phyloP scores from a whole-genome alignment of 192 early-diverging fungal species.

The Rhizoclosmatium globosum region DNA sequence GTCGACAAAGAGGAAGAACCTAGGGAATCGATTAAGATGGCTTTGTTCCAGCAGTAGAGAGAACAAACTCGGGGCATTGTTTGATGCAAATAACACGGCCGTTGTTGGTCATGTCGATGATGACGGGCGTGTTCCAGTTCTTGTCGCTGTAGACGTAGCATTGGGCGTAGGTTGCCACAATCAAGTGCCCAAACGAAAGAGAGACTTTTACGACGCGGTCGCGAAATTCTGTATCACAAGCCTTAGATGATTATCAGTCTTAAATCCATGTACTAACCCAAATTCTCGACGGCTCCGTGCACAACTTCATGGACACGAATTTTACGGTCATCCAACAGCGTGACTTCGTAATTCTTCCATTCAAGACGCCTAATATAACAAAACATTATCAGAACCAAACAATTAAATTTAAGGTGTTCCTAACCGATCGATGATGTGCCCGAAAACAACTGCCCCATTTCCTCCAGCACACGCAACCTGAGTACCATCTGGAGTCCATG shows the following conservation, averaged over 20 bases:
- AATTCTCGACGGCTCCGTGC: slow-evolving; percentile 54
- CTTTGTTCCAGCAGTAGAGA: neutral
- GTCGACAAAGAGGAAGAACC: slow-evolving; percentile 62
- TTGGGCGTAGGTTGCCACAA: slow-evolving; percentile 61
- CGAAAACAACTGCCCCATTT: slow-evolving; percentile 61
- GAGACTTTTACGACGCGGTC: slow-evolving; percentile 64
- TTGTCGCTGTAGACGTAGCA: slow-evolving; percentile 66
- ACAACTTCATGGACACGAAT: slow-evolving; percentile 59
- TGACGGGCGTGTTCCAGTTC: slow-evolving; percentile 70
- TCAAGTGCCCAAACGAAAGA: slow-evolving; percentile 56
- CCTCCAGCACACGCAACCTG: slow-evolving; percentile 65
- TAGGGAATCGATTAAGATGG: neutral
- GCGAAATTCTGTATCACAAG: slow-evolving; percentile 52
- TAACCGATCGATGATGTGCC: slow-evolving; percentile 59
- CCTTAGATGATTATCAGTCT: slow-evolving; percentile 27
- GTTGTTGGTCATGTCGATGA: slow-evolving; percentile 62
- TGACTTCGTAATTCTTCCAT: slow-evolving; percentile 69
- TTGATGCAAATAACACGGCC: slow-evolving; percentile 67
- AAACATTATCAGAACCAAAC: neutral
- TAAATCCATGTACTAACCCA: slow-evolving; percentile 45
- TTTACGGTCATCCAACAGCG: slow-evolving; percentile 60
- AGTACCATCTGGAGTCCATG: slow-evolving; percentile 70
- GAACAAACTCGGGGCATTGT: slow-evolving; percentile 57
- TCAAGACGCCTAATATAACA: slow-evolving; percentile 50
- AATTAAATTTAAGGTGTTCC: neutral